Percentiles rank a stretch among this genome's conserved stretches.
Evolutionary conservation across 2,329 filamentous ascomycete species (phyloP).

Genomic region (Calonectria pteridis): DNA sequence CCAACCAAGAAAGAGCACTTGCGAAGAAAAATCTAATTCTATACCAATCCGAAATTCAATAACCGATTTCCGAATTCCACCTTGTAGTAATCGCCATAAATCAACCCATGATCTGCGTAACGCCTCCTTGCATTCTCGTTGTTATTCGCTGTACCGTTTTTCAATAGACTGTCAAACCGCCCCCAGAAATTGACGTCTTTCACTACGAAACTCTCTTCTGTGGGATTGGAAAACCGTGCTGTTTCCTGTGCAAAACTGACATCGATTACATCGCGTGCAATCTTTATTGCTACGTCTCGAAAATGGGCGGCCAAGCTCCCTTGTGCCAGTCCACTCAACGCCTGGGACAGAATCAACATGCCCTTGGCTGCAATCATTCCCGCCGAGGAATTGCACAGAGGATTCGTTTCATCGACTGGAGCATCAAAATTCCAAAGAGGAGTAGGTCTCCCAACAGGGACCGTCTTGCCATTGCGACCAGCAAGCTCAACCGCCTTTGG

Average conservation of each 20-base stretch:
- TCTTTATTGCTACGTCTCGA: conserved; percentile 43
- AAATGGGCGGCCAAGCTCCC: conserved; percentile 38
- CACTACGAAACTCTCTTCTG: neutral
- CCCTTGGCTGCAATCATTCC: conserved; percentile 58
- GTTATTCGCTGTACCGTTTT: conserved; percentile 50
- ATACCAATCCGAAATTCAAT: conserved; percentile 49
- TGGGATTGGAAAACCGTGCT: conserved; percentile 23
- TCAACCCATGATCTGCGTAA: conserved; percentile 55
- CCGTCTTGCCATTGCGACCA: neutral
- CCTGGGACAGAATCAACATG: conserved; percentile 54
- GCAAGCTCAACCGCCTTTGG: conserved; percentile 42
- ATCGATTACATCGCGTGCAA: conserved; percentile 48
- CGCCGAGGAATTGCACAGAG: conserved; percentile 53
- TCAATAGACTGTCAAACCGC: conserved; percentile 47
- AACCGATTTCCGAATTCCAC: conserved; percentile 61
- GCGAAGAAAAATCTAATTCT: neutral
- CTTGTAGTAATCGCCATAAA: conserved; percentile 64
- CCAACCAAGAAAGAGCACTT: neutral
- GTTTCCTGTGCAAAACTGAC: conserved; percentile 45
- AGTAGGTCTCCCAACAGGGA: conserved; percentile 35
- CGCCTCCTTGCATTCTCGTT: conserved; percentile 45
- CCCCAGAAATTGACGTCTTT: neutral
- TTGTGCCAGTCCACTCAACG: conserved; percentile 38
- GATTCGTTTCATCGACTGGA: conserved; percentile 48
- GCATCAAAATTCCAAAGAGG: conserved; percentile 56